Base-by-base conservation (phyloP, 2,329 filamentous ascomycete genomes). In the Pseudopithomyces maydicus region DNA sequence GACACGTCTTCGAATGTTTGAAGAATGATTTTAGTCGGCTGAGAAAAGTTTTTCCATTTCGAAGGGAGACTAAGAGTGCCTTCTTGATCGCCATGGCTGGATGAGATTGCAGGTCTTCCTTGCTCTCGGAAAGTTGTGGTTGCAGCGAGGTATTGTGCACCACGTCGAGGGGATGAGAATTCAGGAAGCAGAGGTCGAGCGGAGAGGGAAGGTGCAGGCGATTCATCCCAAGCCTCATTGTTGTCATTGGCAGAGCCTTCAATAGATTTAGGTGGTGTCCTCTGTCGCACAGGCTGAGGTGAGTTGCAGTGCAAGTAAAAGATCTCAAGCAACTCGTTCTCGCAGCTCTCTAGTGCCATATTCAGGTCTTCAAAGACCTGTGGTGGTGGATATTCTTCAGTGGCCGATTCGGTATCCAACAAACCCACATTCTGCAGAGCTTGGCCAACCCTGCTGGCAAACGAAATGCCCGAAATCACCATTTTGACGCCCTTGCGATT, bases 1-100 rank as follows among this genome's bases (percentile, higher is more conserved):
- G 91, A 96, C 12, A 97, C 81, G 43, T 92, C 90, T 71, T 95
- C 90, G 78, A 99, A 98, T n/a, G 95, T 91, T 73, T 97, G 94
- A 22, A 99, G 84, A 75, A 99, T 91, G 45, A 99, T 86, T 1
- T 91, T 90, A 7, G 98, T 85, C 0, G 95, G 95, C 72, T 97
- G 92, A 63, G 90, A 91, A 74, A 97, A 96, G 65, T 88, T 87
- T 68, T 90, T 88, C 90, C 93, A 98, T 69, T 88, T 90, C 1
- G 85, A 82, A 6, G 70, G 62, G 0, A 65, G 44, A 2, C 51
- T 32, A 0, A 58, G 8, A 2, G 61, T 57, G 12, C 58, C 47
- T n/a, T 55, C 43, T 5, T 54, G 55, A 14, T 62, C 58, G 7
- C 55, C 55, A 47, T 69, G 65, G 7, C 57, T 46, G 10, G 59